Evolutionary conservation across 768 basidiomycete genomes (phyloP).

Genomic region (Russula sp.): DNA sequence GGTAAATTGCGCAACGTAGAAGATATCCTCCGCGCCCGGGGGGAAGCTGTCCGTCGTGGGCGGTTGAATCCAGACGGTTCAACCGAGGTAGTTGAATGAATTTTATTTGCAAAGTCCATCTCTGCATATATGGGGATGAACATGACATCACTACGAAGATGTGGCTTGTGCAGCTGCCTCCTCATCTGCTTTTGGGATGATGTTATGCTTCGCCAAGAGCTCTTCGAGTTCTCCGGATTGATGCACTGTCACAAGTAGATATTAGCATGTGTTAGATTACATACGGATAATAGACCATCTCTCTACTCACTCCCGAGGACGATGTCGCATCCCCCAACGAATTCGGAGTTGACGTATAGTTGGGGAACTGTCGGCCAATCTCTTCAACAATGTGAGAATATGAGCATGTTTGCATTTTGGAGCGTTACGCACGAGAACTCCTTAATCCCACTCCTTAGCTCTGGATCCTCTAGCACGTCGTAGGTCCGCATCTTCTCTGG

Average conservation of each 20-base stretch:
- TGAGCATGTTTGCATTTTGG: background rate
- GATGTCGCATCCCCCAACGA: constrained; percentile 97
- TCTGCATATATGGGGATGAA: background rate
- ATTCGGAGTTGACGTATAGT: constrained; percentile 91
- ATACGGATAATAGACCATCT: constrained; percentile 15
- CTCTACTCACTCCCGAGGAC: constrained; percentile 73
- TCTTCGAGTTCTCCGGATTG: constrained; percentile 91
- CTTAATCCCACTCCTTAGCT: constrained; percentile 84
- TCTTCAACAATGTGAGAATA: constrained; percentile 41
- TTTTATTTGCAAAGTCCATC: constrained; percentile 13
- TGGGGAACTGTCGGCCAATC: constrained; percentile 99
- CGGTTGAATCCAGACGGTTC: constrained; percentile 48
- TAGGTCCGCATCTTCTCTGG: constrained; percentile 81
- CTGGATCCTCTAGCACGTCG: constrained; percentile 83
- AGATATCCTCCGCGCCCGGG: constrained; percentile 71
- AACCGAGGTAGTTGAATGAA: constrained; percentile 46
- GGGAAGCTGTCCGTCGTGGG: constrained; percentile 61
- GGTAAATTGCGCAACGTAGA: constrained; percentile 79
- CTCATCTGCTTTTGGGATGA: constrained; percentile 54
- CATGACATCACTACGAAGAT: constrained; percentile 22
- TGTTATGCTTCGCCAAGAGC: constrained; percentile 64
- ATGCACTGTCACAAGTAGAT: constrained; percentile 63
- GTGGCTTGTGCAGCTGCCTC: constrained; percentile 28
- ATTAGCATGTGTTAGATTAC: constrained; percentile 8
- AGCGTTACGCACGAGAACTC: constrained; percentile 84